phyloP scores from a whole-genome alignment of 2,329 filamentous ascomycete species.

The Akanthomyces lecanii region DNA sequence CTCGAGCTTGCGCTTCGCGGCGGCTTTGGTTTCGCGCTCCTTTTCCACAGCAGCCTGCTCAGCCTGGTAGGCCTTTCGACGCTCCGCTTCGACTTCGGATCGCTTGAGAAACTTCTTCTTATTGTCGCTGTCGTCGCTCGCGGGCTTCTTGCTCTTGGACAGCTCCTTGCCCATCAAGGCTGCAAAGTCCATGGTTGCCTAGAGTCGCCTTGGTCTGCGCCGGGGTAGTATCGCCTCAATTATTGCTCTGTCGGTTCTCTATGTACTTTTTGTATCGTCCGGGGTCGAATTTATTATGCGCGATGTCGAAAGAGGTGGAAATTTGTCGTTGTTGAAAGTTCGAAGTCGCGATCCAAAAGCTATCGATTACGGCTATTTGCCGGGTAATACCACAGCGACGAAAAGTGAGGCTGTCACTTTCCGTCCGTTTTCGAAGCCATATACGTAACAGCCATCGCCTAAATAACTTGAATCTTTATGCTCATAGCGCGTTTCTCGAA shows the following conservation, averaged over 20 bases:
- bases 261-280: background rate
- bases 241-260: background rate
- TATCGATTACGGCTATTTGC: constrained; percentile 29
- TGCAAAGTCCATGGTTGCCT: constrained; percentile 79
- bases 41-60: constrained; percentile 73
- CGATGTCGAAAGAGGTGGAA: background rate
- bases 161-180: constrained; percentile 91
- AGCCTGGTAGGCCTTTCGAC: constrained; percentile 72
- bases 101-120: constrained; percentile 77
- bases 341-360: constrained; percentile 9
- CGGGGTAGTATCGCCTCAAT: background rate
- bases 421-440: background rate
- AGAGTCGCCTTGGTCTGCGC: background rate
- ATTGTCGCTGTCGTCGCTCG: constrained; percentile 28
- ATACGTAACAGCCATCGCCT: background rate
- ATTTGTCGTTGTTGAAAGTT: background rate
- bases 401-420: constrained; percentile 17
- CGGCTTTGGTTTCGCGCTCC: constrained; percentile 64
- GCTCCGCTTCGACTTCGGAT: constrained; percentile 78
- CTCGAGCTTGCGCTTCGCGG: constrained; percentile 82
- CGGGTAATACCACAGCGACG: constrained; percentile 23
- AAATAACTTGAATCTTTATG: background rate
- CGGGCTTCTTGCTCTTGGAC: constrained; percentile 64
- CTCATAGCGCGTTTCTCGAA: background rate
- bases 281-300: background rate